Conservation (phyloP, 2,329 filamentous ascomycete species). For the Sporothrix variecibatus region DNA sequence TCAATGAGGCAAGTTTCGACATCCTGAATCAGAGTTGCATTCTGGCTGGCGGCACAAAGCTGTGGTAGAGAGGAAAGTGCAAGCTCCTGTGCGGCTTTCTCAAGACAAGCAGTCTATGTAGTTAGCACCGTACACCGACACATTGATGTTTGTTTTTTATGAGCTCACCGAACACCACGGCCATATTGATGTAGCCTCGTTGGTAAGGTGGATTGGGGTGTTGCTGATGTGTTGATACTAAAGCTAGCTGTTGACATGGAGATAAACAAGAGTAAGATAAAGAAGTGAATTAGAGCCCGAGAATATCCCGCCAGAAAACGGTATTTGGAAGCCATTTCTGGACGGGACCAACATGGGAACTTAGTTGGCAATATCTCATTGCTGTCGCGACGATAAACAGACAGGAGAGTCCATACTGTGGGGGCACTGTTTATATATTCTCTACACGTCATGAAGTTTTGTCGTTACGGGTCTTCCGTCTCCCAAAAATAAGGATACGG, state of each 20-base stretch:
- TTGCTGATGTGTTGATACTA: neutral
- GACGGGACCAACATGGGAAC: neutral
- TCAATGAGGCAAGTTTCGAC: neutral
- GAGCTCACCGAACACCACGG: conserved; percentile 13
- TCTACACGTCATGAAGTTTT: neutral
- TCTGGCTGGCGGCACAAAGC: conserved; percentile 5
- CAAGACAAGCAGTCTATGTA: neutral
- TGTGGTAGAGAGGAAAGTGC: neutral
- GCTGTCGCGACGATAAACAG: neutral
- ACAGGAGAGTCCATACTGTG: neutral
- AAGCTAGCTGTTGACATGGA: neutral
- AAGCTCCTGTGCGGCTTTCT: neutral
- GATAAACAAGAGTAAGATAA: neutral
- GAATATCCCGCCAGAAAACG: neutral
- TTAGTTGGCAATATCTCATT: neutral
- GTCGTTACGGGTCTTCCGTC: neutral
- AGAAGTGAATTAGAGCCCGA: neutral
- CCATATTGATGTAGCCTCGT: neutral
- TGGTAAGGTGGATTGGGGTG: neutral
- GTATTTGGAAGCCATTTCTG: neutral
- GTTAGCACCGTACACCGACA: neutral
- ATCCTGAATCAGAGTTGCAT: neutral
- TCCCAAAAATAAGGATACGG: neutral
- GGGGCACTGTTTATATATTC: neutral
- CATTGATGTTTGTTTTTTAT: neutral